phyloP scores from a whole-genome alignment of 345 rosid species.

The Cochlearia excelsa region DNA sequence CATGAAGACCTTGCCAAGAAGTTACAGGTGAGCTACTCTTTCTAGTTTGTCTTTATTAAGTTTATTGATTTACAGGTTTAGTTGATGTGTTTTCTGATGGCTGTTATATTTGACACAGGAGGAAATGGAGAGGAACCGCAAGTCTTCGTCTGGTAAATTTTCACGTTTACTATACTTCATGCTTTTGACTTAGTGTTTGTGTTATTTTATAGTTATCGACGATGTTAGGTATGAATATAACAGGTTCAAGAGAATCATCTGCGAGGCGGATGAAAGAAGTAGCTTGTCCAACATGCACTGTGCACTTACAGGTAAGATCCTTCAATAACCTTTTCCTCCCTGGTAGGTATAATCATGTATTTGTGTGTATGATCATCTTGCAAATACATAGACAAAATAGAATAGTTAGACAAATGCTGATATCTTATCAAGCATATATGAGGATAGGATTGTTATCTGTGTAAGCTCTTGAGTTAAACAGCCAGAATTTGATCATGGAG shows the following conservation, averaged over 20 bases:
- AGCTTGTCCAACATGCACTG: constrained; percentile 97
- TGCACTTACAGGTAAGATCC: constrained; percentile 79
- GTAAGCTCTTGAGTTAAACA: constrained; percentile 2
- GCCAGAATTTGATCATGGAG: constrained; percentile 11
- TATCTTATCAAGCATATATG: neutral
- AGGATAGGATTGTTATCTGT: neutral
- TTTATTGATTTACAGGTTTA: neutral
- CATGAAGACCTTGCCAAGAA: constrained; percentile 97
- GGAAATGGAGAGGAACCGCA: constrained; percentile 94
- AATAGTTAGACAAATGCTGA: constrained; percentile 4
- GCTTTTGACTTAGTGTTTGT: constrained; percentile 1
- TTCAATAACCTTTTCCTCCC: neutral
- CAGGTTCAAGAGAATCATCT: constrained; percentile 68
- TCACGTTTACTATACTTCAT: neutral
- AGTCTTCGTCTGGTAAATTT: constrained; percentile 57
- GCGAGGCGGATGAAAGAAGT: constrained; percentile 95
- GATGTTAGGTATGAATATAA: constrained; percentile 10
- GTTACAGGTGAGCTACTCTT: constrained; percentile 59
- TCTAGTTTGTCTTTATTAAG: neutral
- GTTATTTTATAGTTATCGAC: constrained; percentile 5
- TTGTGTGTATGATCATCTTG: constrained; percentile 13
- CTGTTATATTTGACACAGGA: constrained; percentile 54
- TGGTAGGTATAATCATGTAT: constrained; percentile 11
- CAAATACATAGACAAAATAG: constrained; percentile 5
- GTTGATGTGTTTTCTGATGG: constrained; percentile 18